phyloP scores from a whole-genome alignment of 805 yeast genomes.

The Groenewaldozyma tartarivorans region DNA sequence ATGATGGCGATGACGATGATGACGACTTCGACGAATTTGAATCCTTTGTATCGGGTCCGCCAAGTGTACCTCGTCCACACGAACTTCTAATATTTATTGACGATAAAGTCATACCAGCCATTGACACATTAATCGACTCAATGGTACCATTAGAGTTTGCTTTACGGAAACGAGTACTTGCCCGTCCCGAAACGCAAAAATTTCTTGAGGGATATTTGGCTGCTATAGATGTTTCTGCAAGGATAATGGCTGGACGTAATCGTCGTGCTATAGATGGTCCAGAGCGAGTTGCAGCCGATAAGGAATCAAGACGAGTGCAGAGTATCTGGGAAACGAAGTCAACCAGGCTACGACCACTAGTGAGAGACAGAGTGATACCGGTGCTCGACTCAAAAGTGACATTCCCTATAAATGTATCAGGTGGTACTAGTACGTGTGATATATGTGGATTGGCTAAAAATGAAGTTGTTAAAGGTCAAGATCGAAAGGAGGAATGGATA shows the following conservation, averaged over 20 bases:
- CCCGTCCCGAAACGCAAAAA: constrained; percentile 14
- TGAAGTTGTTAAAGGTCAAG: constrained; percentile 15
- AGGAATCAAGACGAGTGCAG: constrained; percentile 16
- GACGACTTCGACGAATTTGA: constrained; percentile 25
- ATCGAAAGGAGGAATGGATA: constrained; percentile 12
- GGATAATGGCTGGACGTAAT: constrained; percentile 20
- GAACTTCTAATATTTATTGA: constrained; percentile 12
- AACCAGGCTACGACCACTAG: constrained; percentile 12
- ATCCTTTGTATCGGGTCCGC: not conserved
- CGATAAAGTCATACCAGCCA: constrained; percentile 15
- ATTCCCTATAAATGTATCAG: constrained; percentile 4
- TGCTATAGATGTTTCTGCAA: constrained; percentile 12
- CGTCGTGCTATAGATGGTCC: constrained; percentile 8
- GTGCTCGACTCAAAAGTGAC: constrained; percentile 8
- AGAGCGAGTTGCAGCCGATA: constrained; percentile 12
- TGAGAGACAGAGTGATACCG: constrained; percentile 7
- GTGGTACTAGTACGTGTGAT: constrained; percentile 8
- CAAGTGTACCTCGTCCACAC: constrained; percentile 25
- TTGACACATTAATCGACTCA: constrained; percentile 11
- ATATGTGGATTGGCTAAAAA: constrained; percentile 19
- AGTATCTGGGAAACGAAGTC: constrained; percentile 15
- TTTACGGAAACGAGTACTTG: constrained; percentile 15
- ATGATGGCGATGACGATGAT: constrained; percentile 3
- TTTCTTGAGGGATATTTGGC: constrained; percentile 17
- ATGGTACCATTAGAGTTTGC: constrained; percentile 17